Evolutionary conservation across 768 basidiomycete species (phyloP).

Genomic region (Fistulinella prunicolor): DNA sequence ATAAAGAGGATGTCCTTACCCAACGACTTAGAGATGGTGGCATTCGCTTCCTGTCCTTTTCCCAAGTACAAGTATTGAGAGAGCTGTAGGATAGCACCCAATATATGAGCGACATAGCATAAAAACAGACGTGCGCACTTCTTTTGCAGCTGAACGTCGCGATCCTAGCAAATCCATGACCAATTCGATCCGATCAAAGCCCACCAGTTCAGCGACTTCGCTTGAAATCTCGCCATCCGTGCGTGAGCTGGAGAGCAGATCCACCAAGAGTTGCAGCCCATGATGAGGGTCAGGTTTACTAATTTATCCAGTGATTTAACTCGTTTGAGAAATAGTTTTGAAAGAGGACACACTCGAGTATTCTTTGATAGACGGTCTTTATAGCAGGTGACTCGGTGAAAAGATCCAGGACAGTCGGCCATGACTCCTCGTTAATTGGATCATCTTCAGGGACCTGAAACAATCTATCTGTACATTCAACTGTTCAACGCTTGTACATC

Average conservation of each 20-base stretch:
- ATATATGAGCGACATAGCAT: background rate
- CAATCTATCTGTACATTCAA: conserved; percentile 12
- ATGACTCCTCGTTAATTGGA: conserved; percentile 16
- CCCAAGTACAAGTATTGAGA: conserved; percentile 4
- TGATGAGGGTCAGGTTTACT: conserved; percentile 14
- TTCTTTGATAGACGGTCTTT: conserved; percentile 7
- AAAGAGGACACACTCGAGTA: conserved; percentile 15
- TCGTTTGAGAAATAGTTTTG: background rate
- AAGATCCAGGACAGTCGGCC: conserved; percentile 35
- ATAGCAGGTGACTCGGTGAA: conserved; percentile 14
- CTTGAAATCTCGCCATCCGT: conserved; percentile 71
- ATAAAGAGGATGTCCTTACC: conserved; percentile 7
- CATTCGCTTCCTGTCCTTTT: background rate
- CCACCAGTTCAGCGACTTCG: conserved; percentile 76
- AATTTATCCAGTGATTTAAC: conserved; percentile 7
- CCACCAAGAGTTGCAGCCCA: conserved; percentile 21
- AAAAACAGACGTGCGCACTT: conserved; percentile 38
- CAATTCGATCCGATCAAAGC: conserved; percentile 81
- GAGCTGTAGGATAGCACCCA: conserved; percentile 15
- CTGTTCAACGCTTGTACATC: conserved; percentile 3
- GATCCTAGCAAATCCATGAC: conserved; percentile 65
- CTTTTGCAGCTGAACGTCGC: conserved; percentile 45
- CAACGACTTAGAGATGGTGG: background rate
- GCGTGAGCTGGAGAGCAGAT: conserved; percentile 46
- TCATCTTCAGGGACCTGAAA: conserved; percentile 11